Evolutionary conservation across 306 rosid species (phyloP).

Genomic region (Dalbergia oliveri): DNA sequence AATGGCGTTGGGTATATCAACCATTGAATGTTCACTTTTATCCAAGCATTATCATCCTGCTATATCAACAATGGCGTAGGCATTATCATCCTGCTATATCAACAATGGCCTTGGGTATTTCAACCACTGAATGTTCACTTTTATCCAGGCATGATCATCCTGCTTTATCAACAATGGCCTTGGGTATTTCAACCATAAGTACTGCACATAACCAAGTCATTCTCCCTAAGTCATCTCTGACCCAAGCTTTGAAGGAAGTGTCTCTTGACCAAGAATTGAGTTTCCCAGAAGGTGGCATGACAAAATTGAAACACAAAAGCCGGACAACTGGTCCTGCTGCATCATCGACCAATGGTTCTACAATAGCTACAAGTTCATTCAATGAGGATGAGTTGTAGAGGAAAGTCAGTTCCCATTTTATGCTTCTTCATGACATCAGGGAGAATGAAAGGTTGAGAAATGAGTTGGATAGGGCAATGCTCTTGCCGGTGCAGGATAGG

Average conservation of each 20-base stretch:
- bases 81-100: too few relatives aligned
- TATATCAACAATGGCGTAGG: conserved; percentile 64
- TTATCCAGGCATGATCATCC: conserved; percentile 86
- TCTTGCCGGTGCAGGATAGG: too few relatives aligned
- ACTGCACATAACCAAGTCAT: conserved; percentile 65
- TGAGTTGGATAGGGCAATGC: conserved; percentile 59
- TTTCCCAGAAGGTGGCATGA: conserved; percentile 49
- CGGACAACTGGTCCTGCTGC: conserved; percentile 44
- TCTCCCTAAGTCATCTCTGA: conserved; percentile 70
- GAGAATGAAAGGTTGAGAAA: conserved; percentile 48
- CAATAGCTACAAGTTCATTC: conserved; percentile 42
- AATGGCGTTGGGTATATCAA: too few relatives aligned
- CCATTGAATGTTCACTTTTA: conserved; percentile 41
- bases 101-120: too few relatives aligned
- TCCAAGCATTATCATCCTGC: conserved; percentile 85
- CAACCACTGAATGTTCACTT: conserved; percentile 15
- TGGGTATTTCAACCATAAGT: conserved; percentile 67
- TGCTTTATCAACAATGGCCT: conserved; percentile 62
- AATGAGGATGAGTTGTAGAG: conserved; percentile 71
- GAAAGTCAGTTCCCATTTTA: conserved; percentile 71
- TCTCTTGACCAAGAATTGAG: conserved; percentile 71
- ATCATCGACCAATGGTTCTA: conserved; percentile 39
- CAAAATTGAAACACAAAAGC: conserved; percentile 61
- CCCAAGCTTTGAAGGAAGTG: conserved; percentile 74
- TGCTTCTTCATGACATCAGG: conserved; percentile 73